These are phyloP conservation scores for Alopecurus myosuroides DNA, from an alignment of 176 grass and related monocot species.

Conservation along the genomic window DNA sequence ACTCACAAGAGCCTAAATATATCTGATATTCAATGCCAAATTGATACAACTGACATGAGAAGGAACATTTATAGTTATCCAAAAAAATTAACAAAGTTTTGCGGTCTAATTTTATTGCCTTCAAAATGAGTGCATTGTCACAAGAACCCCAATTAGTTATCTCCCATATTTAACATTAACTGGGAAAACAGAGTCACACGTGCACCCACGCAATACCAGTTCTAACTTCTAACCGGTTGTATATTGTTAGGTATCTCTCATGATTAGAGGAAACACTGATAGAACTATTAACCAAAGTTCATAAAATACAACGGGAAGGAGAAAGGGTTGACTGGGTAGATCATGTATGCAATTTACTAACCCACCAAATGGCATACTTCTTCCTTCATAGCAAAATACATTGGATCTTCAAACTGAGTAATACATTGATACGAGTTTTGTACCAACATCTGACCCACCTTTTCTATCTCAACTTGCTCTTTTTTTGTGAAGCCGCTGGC, in stretches of 20 bases:
- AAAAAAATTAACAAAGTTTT: not conserved
- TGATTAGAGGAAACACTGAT: not conserved
- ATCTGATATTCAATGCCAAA: not conserved
- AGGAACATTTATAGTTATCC: not conserved
- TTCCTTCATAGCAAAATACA: not conserved
- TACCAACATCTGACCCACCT: slow-evolving; percentile 31
- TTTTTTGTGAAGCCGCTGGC: slow-evolving; percentile 92
- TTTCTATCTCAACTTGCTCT: slow-evolving; percentile 83
- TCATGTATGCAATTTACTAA: not conserved
- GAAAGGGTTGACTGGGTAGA: not conserved
- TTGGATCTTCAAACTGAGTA: not conserved
- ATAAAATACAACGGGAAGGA: not conserved
- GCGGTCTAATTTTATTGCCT: not conserved
- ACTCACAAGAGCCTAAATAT: not conserved
- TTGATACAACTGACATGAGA: not conserved
- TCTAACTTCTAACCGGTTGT: not conserved
- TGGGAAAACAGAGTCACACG: not conserved
- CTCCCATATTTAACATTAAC: not conserved
- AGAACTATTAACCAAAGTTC: not conserved
- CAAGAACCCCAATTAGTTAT: not conserved
- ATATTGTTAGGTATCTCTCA: not conserved
- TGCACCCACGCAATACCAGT: not conserved
- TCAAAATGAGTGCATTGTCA: not conserved
- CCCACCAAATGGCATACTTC: not conserved
- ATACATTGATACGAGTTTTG: not conserved